Conservation (phyloP, 2,329 filamentous ascomycete species). For the Colletotrichum coccodes region DNA sequence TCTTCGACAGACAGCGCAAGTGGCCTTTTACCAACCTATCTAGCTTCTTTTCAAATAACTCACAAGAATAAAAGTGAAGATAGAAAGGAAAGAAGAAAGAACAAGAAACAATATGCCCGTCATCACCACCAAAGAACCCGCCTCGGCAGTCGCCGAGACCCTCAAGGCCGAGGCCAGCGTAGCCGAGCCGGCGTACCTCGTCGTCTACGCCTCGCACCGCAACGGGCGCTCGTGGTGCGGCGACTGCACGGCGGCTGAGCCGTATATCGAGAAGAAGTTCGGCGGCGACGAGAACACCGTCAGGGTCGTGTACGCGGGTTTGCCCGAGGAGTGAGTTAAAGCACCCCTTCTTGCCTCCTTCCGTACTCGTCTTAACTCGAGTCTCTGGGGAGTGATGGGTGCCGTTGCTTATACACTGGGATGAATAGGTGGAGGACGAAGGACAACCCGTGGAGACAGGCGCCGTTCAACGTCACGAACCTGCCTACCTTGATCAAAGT, state of each 20-base stretch:
- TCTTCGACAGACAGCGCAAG: too few relatives aligned
- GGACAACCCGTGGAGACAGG: conserved; percentile 29
- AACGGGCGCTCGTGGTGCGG: conserved; percentile 26
- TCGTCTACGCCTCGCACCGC: conserved; percentile 31
- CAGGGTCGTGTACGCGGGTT: conserved; percentile 24
- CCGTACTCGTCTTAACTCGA: background rate
- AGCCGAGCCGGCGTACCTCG: conserved; percentile 25
- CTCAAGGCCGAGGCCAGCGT: conserved; percentile 28
- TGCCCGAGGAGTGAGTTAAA: conserved; percentile 29
- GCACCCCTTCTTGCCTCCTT: background rate
- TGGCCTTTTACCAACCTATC: too few relatives aligned
- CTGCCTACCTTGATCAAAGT: conserved; percentile 29
- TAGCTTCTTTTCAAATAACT: background rate
- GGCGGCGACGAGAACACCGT: conserved; percentile 20
- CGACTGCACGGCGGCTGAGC: conserved; percentile 31
- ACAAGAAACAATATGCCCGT: conserved; percentile 13
- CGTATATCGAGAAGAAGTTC: conserved; percentile 31
- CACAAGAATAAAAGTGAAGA: background rate
- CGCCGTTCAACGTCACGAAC: conserved; percentile 31
- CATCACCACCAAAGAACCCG: conserved; percentile 24
- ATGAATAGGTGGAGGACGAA: conserved; percentile 28
- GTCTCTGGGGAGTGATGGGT: background rate
- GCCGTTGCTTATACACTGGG: background rate
- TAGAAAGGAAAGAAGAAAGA: too few relatives aligned
- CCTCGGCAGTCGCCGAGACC: conserved; percentile 22